Percentiles rank a stretch among this genome's conserved stretches.
Conservation (phyloP, 495 filamentous ascomycete species). For the Hypomontagnella submonticulosa region DNA sequence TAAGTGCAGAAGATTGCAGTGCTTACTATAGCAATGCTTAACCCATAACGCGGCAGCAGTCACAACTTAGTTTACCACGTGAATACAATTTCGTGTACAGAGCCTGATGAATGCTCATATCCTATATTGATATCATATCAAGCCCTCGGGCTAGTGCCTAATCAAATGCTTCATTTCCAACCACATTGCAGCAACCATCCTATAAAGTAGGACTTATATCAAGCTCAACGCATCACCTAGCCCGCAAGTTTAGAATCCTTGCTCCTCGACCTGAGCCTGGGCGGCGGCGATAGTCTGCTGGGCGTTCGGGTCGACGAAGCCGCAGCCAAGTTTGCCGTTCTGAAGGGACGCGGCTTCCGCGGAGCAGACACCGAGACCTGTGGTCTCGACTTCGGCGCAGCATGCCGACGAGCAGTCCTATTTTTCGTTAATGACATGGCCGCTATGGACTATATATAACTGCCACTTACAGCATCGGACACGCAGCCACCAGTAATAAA, state of each 20-base stretch:
- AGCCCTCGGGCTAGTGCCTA: no score
- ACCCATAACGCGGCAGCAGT: no score
- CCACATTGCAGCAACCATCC: no score
- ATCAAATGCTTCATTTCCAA: no score
- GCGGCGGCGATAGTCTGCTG: constrained; percentile 35
- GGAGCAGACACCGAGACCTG: constrained; percentile 47
- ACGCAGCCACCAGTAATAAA: constrained; percentile 64
- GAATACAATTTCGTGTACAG: no score
- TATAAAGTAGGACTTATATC: no score
- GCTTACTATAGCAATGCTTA: no score
- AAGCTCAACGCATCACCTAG: no score
- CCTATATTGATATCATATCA: no score
- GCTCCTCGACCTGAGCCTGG: constrained; percentile 36
- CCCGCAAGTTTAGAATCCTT: constrained; percentile 24
- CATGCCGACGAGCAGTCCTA: constrained; percentile 42
- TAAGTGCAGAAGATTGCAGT: no score
- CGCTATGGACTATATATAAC: background rate
- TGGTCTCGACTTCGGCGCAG: constrained; percentile 41
- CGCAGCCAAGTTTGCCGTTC: constrained; percentile 52
- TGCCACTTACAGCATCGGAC: constrained; percentile 50
- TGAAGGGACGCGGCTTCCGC: constrained; percentile 45
- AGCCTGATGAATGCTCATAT: no score
- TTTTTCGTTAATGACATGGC: background rate
- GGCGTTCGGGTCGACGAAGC: constrained; percentile 60
- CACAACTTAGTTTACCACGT: no score